phyloP scores from a whole-genome alignment of 441 rosid species.

The Arabidopsis lyrata region DNA sequence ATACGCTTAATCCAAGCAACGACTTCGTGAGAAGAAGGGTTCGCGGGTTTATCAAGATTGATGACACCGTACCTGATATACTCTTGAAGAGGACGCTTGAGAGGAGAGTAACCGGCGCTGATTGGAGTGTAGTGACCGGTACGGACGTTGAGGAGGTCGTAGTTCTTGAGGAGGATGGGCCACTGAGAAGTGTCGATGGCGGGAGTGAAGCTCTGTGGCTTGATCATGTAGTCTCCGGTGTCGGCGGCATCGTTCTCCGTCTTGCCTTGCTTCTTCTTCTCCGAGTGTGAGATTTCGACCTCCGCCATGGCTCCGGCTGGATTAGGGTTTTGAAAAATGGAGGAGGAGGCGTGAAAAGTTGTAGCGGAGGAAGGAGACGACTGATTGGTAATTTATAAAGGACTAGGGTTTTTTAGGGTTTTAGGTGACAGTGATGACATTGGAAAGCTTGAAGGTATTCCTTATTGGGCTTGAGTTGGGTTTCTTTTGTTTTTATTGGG shows the following conservation, averaged over 20 bases:
- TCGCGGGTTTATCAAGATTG: slow-evolving; percentile 90
- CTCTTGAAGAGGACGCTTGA: slow-evolving; percentile 78
- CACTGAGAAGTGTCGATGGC: slow-evolving; percentile 66
- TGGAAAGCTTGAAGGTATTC: neutral
- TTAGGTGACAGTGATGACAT: slow-evolving; percentile 28
- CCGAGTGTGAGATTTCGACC: slow-evolving; percentile 62
- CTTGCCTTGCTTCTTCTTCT: slow-evolving; percentile 56
- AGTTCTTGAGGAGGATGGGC: slow-evolving; percentile 78
- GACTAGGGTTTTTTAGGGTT: slow-evolving; percentile 57
- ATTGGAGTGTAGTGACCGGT: slow-evolving; percentile 97
- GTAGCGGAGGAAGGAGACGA: neutral
- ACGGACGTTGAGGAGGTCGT: slow-evolving; percentile 87
- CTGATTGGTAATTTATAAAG: slow-evolving; percentile 45
- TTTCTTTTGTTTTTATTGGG: neutral
- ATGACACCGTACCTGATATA: slow-evolving; percentile 81
- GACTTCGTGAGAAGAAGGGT: slow-evolving; percentile 93
- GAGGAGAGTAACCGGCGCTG: slow-evolving; percentile 79
- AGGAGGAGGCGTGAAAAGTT: slow-evolving; percentile 31
- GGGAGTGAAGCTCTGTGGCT: slow-evolving; percentile 81
- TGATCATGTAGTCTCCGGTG: slow-evolving; percentile 67
- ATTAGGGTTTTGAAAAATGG: slow-evolving; percentile 33
- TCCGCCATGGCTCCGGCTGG: slow-evolving; percentile 58
- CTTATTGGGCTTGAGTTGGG: neutral
- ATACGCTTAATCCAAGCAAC: slow-evolving; percentile 97
- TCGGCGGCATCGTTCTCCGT: slow-evolving; percentile 32